Base-by-base conservation (phyloP, 2,329 filamentous ascomycete genomes). In the Emergomyces pasteurianus region DNA sequence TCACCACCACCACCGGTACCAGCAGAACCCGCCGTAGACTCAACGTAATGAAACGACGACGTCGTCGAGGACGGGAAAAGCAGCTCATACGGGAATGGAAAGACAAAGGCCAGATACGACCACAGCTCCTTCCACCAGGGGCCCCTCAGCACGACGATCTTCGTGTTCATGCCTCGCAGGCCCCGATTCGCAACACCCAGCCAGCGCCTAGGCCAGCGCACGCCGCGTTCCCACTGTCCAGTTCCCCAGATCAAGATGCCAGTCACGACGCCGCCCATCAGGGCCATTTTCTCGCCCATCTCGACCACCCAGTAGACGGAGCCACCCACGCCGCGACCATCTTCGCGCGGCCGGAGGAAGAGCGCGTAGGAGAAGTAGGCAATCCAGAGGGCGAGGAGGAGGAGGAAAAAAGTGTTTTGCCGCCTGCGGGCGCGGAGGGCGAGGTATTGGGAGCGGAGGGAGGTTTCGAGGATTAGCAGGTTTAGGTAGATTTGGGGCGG, bases 401-500 rank as follows among this genome's bases (percentile, higher is more conserved):
- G 81, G 26, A 97, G 79, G 70, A 97, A 95, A 76, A 97, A 95
- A 1, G 90, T 92, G 74, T 99, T 92, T 69, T 96, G 90, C 18
- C 94, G 87, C 55, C 91, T 84, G 49, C 94, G 87, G 54, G 91
- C 89, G 62, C 92, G 89, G 52, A 97, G 82, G 64, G 91, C 89
- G 61, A 99, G 85, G 75, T 95, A 97, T 70, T 99, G 94, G 28
- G 90, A 87, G 65, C 94, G 90, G 42, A 99, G 80, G 5, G 91
- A 96, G 56, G 90, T 91, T 74, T 99, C 94, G 74, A 99, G 89
- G 69, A 99, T 95, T 62, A 99, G 83, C 28, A 99, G 87, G 75
- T 99, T 99, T 69, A 99, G 86, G 77, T 99, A 99, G 71, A 99
- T 96, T 80, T 96, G 94, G 60, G 90, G 90, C 53, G 92, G 92